Evolutionary conservation across 345 rosid species (phyloP), one percentile per base, ranked within the genome.

Genomic region (Syzygium jambos): DNA sequence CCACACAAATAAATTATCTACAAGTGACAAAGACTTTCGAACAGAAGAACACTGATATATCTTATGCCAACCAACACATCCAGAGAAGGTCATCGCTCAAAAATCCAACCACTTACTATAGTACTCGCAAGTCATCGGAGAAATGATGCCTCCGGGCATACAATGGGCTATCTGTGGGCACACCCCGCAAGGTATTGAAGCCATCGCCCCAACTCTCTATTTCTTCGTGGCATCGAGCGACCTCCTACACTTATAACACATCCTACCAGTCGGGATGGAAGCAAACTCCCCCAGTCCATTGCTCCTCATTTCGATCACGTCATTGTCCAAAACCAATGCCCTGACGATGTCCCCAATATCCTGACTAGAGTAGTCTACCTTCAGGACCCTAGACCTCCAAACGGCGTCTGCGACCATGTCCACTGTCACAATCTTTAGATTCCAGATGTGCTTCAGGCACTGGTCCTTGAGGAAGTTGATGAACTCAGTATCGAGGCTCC

Each of bases 171-270:
- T 92, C 29, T 90, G 91, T 0, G 98, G 98, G 90, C 99, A 96
- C 80, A 90, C 96, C 56, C 97, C 97, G 17, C 98, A 97, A n/a
- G 98, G 98, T 21, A 95, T 88, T 5, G 94, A 93, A 90, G 96
- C 95, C 87, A 96, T 89, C n/a, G 95, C 92, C 17, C 95, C 96
- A 12, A 21, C 84, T 78, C 89, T 93, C 0, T 90, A 91, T 25
- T 92, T 94, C 56, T 86, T 95, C 38, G 80, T 88, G 49, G 52
- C 52, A 4, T 88, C 88, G 2, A 90, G 91, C 85, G 78, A 92
- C 30, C 90, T 87, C 1, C 88, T 77, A 65, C 89, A 61, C 77
- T 87, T 94, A 78, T 94, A 95, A 80, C 97, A 95, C 89, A 92
- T 78, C 86, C 90, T 91, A 34, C 95, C 95, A 7, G 89, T 88